Percentiles rank a stretch among this genome's conserved stretches.
These are phyloP conservation scores for Boletus coccyginus DNA, from an alignment of 768 basidiomycete genomes.

Conservation along the genomic window DNA sequence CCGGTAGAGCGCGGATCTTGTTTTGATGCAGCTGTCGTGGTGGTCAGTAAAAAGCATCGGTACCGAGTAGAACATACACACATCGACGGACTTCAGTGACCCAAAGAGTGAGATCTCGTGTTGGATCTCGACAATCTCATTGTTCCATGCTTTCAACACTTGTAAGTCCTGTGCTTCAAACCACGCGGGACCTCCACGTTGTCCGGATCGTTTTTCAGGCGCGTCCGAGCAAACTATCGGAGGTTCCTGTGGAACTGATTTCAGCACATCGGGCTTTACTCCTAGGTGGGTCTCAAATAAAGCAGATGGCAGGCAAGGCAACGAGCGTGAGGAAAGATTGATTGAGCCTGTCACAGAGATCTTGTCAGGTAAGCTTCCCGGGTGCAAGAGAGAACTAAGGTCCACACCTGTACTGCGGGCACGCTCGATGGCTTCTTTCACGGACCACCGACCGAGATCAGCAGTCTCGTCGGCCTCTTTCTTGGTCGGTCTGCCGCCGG, in stretches of 20 bases:
- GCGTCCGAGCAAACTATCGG: conserved; percentile 39
- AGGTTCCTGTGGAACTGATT: conserved; percentile 63
- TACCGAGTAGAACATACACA: conserved; percentile 36
- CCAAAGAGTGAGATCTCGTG: conserved; percentile 84
- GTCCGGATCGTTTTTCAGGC: conserved; percentile 38
- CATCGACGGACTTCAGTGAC: conserved; percentile 76
- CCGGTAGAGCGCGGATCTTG: conserved; percentile 57
- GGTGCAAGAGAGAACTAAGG: conserved; percentile 30
- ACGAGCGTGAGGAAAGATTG: conserved; percentile 70
- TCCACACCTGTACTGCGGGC: conserved; percentile 71
- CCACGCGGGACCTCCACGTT: conserved; percentile 58
- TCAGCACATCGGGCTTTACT: conserved; percentile 66
- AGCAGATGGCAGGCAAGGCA: conserved; percentile 72
- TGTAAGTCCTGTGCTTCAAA: conserved; percentile 80
- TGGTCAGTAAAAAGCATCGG: neutral
- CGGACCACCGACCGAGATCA: conserved; percentile 55
- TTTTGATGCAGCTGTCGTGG: conserved; percentile 68
- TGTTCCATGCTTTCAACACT: conserved; percentile 75
- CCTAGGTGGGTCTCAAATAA: conserved; percentile 81
- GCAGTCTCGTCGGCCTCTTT: conserved; percentile 49
- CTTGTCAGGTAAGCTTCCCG: conserved; percentile 46
- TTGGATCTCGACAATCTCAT: conserved; percentile 76
- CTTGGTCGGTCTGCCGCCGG: conserved; percentile 23
- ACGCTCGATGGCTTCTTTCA: conserved; percentile 75
- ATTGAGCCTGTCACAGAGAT: conserved; percentile 54